Evolutionary conservation across 768 basidiomycete genomes (phyloP).

Genomic region (Podaxis pistillaris): DNA sequence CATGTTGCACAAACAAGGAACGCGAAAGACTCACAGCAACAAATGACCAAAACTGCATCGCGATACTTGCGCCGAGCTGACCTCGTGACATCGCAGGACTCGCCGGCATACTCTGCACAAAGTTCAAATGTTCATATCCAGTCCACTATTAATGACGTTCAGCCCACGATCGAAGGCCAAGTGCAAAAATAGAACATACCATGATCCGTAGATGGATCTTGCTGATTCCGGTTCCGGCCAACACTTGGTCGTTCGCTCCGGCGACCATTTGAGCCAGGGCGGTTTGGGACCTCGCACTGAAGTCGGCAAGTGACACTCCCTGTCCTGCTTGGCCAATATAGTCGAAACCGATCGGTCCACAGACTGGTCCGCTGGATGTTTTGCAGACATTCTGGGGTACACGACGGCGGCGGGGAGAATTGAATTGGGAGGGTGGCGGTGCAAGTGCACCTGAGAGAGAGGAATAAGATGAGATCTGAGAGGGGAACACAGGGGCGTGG

Average conservation of each 20-base stretch:
- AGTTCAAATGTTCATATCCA: conserved; percentile 16
- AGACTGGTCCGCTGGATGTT: neutral
- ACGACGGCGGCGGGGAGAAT: conserved; percentile 1
- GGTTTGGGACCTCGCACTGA: conserved; percentile 3
- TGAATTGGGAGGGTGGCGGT: conserved; percentile 6
- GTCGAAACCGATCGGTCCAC: conserved; percentile 5
- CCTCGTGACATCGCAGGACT: conserved; percentile 37
- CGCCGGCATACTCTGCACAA: conserved; percentile 7
- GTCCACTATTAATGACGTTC: conserved; percentile 12
- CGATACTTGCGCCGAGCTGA: conserved; percentile 37
- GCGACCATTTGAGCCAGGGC: conserved; percentile 13
- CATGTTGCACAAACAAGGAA: neutral
- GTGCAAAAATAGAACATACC: conserved; percentile 8
- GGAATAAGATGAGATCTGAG: conserved; percentile 12
- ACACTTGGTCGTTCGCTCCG: conserved; percentile 15
- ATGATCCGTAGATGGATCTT: conserved; percentile 16
- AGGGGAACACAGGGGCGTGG: conserved; percentile 13
- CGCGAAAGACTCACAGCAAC: neutral
- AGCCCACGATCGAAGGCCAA: neutral
- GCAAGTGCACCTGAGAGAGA: conserved; percentile 13
- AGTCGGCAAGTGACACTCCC: conserved; percentile 14
- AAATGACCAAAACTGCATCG: conserved; percentile 17
- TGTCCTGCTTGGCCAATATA: conserved; percentile 10
- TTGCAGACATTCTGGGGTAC: conserved; percentile 10
- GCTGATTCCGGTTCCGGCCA: conserved; percentile 8